Percentiles rank a stretch among this genome's conserved stretches.
Conservation (phyloP, 768 basidiomycete species). For the Tulasnella calospora region DNA sequence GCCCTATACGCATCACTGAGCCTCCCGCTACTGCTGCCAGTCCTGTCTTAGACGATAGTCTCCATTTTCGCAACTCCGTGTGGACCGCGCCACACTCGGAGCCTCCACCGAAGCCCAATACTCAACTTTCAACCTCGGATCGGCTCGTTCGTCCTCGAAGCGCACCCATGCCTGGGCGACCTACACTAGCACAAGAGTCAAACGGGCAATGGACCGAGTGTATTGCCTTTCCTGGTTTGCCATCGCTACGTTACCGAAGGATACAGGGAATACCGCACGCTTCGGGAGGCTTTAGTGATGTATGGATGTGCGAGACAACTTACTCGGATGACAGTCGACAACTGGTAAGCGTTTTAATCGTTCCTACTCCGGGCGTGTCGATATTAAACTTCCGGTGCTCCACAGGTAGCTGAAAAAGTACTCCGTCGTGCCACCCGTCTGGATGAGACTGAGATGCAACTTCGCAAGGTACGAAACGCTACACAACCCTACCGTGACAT, state of each 20-base stretch:
- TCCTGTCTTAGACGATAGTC: background rate
- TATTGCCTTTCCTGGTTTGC: background rate
- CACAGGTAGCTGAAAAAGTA: slow-evolving; percentile 6
- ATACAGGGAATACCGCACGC: background rate
- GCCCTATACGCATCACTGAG: background rate
- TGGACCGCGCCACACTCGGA: background rate
- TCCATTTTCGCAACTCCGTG: background rate
- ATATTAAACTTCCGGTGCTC: background rate
- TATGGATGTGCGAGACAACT: background rate
- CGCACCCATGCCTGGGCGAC: background rate
- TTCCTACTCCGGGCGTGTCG: background rate
- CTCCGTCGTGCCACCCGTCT: background rate
- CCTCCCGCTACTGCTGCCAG: background rate
- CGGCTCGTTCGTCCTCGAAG: background rate
- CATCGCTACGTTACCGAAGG: background rate
- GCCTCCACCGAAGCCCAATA: background rate
- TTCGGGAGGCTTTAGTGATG: slow-evolving; percentile 3
- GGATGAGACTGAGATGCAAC: background rate
- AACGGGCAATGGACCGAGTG: background rate
- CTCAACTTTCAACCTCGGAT: background rate
- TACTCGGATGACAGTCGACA: background rate
- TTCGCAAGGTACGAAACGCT: background rate
- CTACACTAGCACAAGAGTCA: background rate
- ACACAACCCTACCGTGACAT: too few relatives aligned
- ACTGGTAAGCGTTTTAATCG: background rate